A percentile compares a stretch with the other conserved stretches of the same genome.
Conservation (phyloP, 129 eudicot species). For the Flaveria ramosissima region DNA sequence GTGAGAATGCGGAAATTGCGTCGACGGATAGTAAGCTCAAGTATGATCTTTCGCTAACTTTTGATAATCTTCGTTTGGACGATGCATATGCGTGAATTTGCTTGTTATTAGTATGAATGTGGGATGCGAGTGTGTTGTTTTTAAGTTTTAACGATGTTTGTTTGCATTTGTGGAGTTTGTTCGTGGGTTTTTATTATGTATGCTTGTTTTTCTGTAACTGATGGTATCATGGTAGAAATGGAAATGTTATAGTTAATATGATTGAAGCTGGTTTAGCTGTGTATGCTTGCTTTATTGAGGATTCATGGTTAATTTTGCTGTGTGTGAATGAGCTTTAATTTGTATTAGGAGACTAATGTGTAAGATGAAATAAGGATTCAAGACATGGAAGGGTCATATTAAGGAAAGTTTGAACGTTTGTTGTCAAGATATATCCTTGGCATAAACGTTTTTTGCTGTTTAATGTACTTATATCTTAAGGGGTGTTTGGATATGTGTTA, state of each 20-base stretch:
- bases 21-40: neutral
- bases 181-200: neutral
- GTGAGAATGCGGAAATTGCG: constrained; percentile 20
- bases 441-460: neutral
- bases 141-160: neutral
- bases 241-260: neutral
- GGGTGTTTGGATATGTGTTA: neutral
- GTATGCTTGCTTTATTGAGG: constrained; percentile 6
- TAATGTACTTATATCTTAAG: neutral
- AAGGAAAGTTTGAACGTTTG: neutral
- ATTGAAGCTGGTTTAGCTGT: neutral
- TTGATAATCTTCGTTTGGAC: constrained; percentile 18
- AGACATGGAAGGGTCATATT: neutral
- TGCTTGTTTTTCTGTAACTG: neutral
- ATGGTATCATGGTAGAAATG: constrained; percentile 10
- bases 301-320: neutral
- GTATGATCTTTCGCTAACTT: constrained; percentile 27
- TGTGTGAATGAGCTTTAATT: neutral
- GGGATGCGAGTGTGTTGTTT: constrained; percentile 4
- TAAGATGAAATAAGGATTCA: neutral
- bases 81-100: constrained; percentile 14
- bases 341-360: neutral
- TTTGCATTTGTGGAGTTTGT: constrained; percentile 4
- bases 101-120: neutral
- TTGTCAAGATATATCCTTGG: neutral